These are phyloP conservation scores for Xylariaceae sp. DNA, from an alignment of 2,329 filamentous ascomycete species.

Conservation along the genomic window DNA sequence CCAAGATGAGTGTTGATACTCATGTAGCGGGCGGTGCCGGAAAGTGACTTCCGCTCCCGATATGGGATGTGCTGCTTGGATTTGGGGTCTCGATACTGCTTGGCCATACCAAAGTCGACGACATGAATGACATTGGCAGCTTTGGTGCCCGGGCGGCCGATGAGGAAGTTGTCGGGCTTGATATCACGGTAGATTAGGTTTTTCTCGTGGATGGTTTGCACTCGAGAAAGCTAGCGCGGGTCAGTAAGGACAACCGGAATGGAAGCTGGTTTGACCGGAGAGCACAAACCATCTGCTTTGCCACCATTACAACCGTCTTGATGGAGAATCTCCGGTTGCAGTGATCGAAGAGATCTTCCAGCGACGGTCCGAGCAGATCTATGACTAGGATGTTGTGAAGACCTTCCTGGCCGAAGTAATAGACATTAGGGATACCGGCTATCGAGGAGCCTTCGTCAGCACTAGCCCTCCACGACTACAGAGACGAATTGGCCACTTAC, in stretches of 20 bases:
- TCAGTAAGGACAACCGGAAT: constrained; percentile 17
- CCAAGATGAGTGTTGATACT: constrained; percentile 99
- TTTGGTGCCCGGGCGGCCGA: constrained; percentile 85
- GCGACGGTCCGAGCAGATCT: constrained; percentile 85
- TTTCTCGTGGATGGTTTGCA: constrained; percentile 94
- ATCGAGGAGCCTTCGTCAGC: constrained; percentile 16
- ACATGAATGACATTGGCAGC: constrained; percentile 97
- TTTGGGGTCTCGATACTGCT: constrained; percentile 97
- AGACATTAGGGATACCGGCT: constrained; percentile 99
- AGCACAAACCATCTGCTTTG: constrained; percentile 82
- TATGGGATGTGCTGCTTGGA: constrained; percentile 99
- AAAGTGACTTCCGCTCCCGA: constrained; percentile 91
- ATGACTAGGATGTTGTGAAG: constrained; percentile 99
- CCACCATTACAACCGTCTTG: constrained; percentile 98
- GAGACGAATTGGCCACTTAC: constrained; percentile 52
- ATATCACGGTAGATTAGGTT: constrained; percentile 99
- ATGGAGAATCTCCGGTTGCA: constrained; percentile 91
- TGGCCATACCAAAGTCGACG: constrained; percentile 98
- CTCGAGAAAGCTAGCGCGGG: constrained; percentile 65
- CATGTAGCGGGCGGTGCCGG: constrained; percentile 96
- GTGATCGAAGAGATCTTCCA: constrained; percentile 96
- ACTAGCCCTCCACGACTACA: neutral
- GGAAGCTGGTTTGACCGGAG: neutral
- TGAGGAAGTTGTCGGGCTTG: constrained; percentile 98
- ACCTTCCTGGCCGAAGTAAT: constrained; percentile 98